Evolutionary conservation across 768 basidiomycete species (phyloP), one percentile per base, ranked within the genome.

Genomic region (Galerina marginata): DNA sequence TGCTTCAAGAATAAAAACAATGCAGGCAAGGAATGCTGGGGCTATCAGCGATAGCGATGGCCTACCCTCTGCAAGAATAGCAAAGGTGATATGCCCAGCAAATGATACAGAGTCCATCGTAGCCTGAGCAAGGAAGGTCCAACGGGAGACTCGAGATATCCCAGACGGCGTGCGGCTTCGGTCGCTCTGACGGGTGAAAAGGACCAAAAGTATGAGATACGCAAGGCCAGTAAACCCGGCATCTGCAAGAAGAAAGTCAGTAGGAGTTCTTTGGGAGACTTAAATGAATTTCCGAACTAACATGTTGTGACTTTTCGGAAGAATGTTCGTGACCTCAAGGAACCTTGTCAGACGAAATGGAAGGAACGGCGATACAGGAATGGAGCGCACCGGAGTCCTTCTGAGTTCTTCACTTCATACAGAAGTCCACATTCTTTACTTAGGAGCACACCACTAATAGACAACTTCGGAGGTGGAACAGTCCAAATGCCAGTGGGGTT

Each of bases 31-130:
- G 67, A 95, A 96, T 0, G 93, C 92, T 1, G 95, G 93, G 0
- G 90, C 90, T 42, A 95, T 81, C 25, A 95, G 80, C 1, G 93
- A 88, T 23, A 96, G 73, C 1, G 93, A 93, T 2, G 93, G 85
- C 33, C 88, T 78, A 44, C 93, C 93, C 61, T 95, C 91, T 2
- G 91, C 87, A 39, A 95, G 76, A 57, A 96, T 90, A 4, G 92
- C 93, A 59, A 96, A 89, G 0, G 93, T 95, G 55, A 95, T 87
- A 67, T 96, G 93, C 0, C 90, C 91, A 16, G 92, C 91, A 70
- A 96, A 96, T 0, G 91, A 87, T 44, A 94, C 87, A 0, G 91
- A 85, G 69, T 97, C 95, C 16, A 92, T 83, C 1, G 88, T 83
- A 5, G 89, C 84, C 72, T 95, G 93, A 6, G 87, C 76, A 20